Evolutionary conservation across 176 grass and related monocot species (phyloP), one percentile per base, ranked within the genome.

Genomic region (Avena atlantica): DNA sequence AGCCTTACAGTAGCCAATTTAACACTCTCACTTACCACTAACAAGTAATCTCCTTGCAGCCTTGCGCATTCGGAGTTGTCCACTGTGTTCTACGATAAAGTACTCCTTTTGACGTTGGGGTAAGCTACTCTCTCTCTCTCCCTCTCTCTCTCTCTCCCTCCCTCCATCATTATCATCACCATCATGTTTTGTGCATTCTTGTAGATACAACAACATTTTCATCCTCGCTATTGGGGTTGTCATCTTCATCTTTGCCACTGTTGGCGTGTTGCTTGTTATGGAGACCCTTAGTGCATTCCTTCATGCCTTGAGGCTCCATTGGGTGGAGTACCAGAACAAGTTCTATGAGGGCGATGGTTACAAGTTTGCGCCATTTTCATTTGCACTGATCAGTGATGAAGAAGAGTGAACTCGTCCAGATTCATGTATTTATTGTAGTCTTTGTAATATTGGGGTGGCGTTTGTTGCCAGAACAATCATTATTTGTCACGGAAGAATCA

Each of bases 291-390:
- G 97, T 5, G 97, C 97, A 31, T 96, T 98, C 87, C 87, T 99
- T 73, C 97, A 99, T 48, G 97, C 97, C 4, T 80, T 99, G 89
- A 94, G 97, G 92, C 97, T 99, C 81, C 97, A 99, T 59, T 99
- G 97, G 97, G 94, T 99, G 62, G 97, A 99, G 89, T 99, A 94
- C 80, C 94, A 96, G 87, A 96, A 93, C 82, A 99, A 99, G 86
- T 99, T 99, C 60, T 99, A 99, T 5, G 92, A 99, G 81, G 97
- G 97, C 37, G 97, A 99, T 85, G 97, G 97, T 50, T 99, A 99
- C 92, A 99, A 99, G 75, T 99, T 99, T 8, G 85, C 85, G 0
- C 97, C 97, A 37, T 98, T 98, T 68, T 90, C 97, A 53, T 99
- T 99, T 31, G 60, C 86, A 11, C 61, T 89, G 80, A 78, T 94